Conservation (phyloP, 2,329 filamentous ascomycete species). For the Cladosporium sp. region DNA sequence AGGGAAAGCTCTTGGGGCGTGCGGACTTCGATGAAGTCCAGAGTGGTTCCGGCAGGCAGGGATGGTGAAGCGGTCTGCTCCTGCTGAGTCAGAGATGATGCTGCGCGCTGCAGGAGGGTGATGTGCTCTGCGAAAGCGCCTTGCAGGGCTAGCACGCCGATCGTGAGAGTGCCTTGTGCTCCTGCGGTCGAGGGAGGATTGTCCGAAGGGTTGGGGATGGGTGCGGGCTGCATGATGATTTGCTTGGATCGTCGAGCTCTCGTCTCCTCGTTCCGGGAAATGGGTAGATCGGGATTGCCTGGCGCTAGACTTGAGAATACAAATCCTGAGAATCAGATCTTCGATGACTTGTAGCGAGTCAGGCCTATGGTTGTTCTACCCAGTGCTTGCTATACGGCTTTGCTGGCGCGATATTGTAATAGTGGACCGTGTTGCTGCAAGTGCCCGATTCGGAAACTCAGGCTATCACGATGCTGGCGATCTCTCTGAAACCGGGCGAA, state of each 20-base stretch:
- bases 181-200: background rate
- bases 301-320: background rate
- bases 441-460: too few species aligned
- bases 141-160: conserved; percentile 72
- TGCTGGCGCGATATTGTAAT: too few species aligned
- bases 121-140: conserved; percentile 91
- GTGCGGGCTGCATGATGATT: background rate
- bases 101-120: conserved; percentile 66
- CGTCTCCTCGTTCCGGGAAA: too few species aligned
- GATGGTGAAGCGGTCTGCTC: background rate
- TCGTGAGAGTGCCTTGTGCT: too few species aligned
- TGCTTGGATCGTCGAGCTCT: too few species aligned
- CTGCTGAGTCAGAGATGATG: conserved; percentile 27
- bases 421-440: too few species aligned
- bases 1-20: conserved; percentile 64
- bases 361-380: background rate
- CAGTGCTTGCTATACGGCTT: background rate
- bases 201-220: background rate
- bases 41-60: conserved; percentile 21
- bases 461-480: too few species aligned
- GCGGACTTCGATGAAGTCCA: conserved; percentile 69
- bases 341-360: background rate
- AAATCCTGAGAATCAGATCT: background rate
- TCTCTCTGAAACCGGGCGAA: background rate
- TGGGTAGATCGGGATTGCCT: too few species aligned